A percentile compares a stretch with the other conserved stretches of the same genome.
phyloP scores from a whole-genome alignment of 768 basidiomycete species.

The Boletus subcaerulescens region DNA sequence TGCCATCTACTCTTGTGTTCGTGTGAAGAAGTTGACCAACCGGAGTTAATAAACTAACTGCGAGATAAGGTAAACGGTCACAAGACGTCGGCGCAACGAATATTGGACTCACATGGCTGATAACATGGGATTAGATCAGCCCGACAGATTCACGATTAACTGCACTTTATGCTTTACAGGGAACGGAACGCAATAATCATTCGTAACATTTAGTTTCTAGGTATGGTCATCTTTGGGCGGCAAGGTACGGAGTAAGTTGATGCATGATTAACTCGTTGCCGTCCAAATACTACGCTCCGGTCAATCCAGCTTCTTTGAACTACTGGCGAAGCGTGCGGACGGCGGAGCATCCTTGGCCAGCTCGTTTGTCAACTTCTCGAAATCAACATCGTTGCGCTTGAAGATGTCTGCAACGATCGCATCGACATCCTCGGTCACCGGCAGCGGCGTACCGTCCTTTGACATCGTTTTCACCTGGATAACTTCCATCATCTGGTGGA shows the following conservation, averaged over 20 bases:
- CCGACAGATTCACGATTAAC: no score
- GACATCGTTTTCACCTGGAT: slow-evolving; percentile 31
- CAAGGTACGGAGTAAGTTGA: background rate
- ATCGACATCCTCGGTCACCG: slow-evolving; percentile 31
- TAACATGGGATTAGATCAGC: no score
- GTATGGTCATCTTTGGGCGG: background rate
- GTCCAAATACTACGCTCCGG: slow-evolving; percentile 1
- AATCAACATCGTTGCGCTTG: slow-evolving; percentile 30
- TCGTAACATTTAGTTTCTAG: background rate
- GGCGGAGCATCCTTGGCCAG: slow-evolving; percentile 17
- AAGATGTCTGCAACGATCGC: slow-evolving; percentile 32
- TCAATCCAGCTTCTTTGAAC: slow-evolving; percentile 31
- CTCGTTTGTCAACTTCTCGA: slow-evolving; percentile 27
- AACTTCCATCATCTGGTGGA: slow-evolving; percentile 33
- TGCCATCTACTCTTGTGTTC: background rate
- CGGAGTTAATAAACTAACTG: background rate
- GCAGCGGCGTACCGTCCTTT: slow-evolving; percentile 18
- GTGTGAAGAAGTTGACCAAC: slow-evolving; percentile 11
- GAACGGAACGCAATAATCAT: background rate
- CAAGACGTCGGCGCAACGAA: background rate
- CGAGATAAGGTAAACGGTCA: slow-evolving; percentile 9
- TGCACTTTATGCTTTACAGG: background rate
- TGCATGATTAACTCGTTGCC: background rate
- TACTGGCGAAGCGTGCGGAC: slow-evolving; percentile 20
- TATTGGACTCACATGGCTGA: background rate